Percentiles rank a stretch among this genome's conserved stretches.
Conservation (phyloP, 2,329 filamentous ascomycete species). For the Fusarium mexicanum region DNA sequence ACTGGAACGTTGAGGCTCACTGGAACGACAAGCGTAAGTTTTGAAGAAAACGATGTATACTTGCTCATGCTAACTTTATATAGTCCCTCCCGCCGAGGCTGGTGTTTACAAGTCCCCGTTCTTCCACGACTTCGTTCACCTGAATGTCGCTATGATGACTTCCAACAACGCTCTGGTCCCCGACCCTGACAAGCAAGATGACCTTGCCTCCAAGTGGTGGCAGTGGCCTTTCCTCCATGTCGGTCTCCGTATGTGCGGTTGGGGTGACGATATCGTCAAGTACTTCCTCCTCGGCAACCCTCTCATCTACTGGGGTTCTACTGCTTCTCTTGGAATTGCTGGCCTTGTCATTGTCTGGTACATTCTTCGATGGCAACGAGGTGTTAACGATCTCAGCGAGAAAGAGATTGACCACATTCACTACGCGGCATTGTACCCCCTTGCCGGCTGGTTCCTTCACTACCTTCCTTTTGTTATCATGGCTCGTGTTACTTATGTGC, state of each 20-base stretch:
- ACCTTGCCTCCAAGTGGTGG: conserved; percentile 96
- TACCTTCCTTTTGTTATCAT: conserved; percentile 96
- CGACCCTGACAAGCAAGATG: conserved; percentile 98
- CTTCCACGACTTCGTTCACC: conserved; percentile 95
- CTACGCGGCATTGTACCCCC: conserved; percentile 90
- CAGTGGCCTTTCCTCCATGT: conserved; percentile 98
- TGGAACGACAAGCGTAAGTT: conserved; percentile 89
- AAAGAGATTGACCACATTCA: conserved; percentile 92
- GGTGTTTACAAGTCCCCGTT: conserved; percentile 97
- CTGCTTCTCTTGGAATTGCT: conserved; percentile 78
- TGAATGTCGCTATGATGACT: conserved; percentile 99
- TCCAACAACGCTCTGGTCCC: conserved; percentile 98
- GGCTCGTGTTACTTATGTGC: conserved; percentile 98
- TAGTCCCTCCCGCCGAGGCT: conserved; percentile 88
- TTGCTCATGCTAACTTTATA: conserved; percentile 16
- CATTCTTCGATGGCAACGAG: conserved; percentile 93
- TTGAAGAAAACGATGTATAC: neutral
- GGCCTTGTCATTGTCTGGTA: conserved; percentile 83
- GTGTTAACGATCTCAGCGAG: conserved; percentile 83
- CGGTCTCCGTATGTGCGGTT: conserved; percentile 97
- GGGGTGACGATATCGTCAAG: conserved; percentile 95
- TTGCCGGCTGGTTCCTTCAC: conserved; percentile 94
- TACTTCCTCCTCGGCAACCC: conserved; percentile 99
- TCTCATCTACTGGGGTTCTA: conserved; percentile 94
- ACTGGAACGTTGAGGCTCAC: conserved; percentile 99